A percentile compares a stretch with the other conserved stretches of the same genome.
Conservation (phyloP, 2,329 filamentous ascomycete genomes). For the Fusarium agapanthi region DNA sequence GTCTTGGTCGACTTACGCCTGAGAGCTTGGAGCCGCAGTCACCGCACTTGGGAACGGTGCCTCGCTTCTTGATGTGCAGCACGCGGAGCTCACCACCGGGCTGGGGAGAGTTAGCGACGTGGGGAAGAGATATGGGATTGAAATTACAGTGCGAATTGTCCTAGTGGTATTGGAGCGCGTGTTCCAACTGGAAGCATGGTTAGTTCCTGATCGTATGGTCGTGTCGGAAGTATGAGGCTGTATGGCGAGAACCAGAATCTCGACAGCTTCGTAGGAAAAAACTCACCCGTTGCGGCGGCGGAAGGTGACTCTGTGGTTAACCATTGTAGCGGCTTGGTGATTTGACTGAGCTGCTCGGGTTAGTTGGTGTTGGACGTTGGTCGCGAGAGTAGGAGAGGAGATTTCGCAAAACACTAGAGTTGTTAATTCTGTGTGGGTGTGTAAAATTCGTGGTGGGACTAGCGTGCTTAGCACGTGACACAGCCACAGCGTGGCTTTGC, state of each 20-base stretch:
- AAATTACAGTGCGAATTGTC: too few relatives aligned
- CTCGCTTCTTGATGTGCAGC: conserved; percentile 99
- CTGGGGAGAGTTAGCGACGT: too few relatives aligned
- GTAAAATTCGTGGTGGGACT: background rate
- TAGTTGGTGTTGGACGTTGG: conserved; percentile 42
- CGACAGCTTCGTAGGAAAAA: conserved; percentile 17
- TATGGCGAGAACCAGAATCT: background rate
- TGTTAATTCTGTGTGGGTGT: conserved; percentile 11
- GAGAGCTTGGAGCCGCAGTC: conserved; percentile 98
- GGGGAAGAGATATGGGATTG: too few relatives aligned
- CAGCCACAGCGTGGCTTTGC: background rate
- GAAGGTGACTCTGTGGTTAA: conserved; percentile 70
- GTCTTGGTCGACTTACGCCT: conserved; percentile 77
- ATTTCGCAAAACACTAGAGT: conserved; percentile 43
- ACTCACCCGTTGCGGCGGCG: conserved; percentile 84
- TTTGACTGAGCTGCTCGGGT: conserved; percentile 3
- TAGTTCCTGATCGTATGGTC: conserved; percentile 8
- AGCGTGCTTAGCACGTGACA: background rate
- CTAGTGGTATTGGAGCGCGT: conserved; percentile 97
- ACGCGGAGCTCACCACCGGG: conserved; percentile 94
- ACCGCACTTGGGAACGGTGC: conserved; percentile 97
- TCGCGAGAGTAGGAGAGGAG: conserved; percentile 43
- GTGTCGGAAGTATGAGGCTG: conserved; percentile 16
- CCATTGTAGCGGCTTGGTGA: conserved; percentile 61
- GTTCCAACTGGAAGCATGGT: conserved; percentile 79